Conservation (phyloP, 495 filamentous ascomycete genomes). For the Chaetomium fimeti region DNA sequence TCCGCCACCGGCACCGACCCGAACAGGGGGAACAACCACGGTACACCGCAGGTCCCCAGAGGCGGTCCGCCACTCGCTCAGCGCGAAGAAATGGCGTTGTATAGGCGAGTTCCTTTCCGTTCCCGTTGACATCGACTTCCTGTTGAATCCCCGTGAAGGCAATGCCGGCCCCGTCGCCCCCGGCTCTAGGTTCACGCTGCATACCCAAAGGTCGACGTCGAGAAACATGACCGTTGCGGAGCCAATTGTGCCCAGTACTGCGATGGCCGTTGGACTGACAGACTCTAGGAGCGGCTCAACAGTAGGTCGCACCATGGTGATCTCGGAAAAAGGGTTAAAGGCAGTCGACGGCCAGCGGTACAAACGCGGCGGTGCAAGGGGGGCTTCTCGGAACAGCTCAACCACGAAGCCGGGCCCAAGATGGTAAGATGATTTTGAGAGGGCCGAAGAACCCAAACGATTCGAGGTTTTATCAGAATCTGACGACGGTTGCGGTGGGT, state of each 20-base stretch:
- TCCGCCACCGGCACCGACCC: not conserved
- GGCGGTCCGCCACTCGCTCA: slow-evolving; percentile 29
- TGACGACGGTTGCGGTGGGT: no score
- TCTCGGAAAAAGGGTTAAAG: slow-evolving; percentile 18
- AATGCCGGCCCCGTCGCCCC: not conserved
- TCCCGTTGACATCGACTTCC: not conserved
- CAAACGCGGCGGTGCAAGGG: not conserved
- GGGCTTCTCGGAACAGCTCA: slow-evolving; percentile 9
- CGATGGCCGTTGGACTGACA: slow-evolving; percentile 2
- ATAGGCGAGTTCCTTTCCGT: slow-evolving; percentile 2
- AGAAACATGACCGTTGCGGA: slow-evolving; percentile 30
- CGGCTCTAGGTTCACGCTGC: slow-evolving; percentile 26
- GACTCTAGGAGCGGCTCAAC: not conserved
- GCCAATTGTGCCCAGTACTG: slow-evolving; percentile 19
- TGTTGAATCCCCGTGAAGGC: not conserved
- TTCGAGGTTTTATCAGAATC: not conserved
- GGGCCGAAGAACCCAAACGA: not conserved
- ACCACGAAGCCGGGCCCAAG: slow-evolving; percentile 17
- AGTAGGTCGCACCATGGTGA: not conserved
- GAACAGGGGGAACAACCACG: not conserved
- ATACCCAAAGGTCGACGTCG: slow-evolving; percentile 33
- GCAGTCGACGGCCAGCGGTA: slow-evolving; percentile 19
- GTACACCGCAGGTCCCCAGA: slow-evolving; percentile 13
- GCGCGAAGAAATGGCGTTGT: slow-evolving; percentile 31
- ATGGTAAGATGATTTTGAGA: slow-evolving; percentile 17